Evolutionary conservation across 2,329 filamentous ascomycete genomes (phyloP), one percentile per base, ranked within the genome.

Genomic region (Dactylonectria macrodidyma): DNA sequence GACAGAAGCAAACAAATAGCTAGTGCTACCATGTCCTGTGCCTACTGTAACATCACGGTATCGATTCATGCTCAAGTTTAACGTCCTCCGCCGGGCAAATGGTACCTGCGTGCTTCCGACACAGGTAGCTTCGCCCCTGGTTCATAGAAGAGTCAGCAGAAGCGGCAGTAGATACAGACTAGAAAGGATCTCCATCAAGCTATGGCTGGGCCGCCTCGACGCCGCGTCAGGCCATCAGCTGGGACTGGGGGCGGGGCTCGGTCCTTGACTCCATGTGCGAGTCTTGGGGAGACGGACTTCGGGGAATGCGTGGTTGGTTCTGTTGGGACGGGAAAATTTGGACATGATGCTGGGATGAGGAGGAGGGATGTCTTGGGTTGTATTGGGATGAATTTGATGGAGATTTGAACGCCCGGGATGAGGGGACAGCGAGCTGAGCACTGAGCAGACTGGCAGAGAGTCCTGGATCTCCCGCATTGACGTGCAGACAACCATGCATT

Each of bases 401-500:
- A 55, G 50, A 61, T 65, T 62, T 38, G 46, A 63, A 14, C 36
- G 52, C 16, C 52, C 19, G 11, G 34, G 60, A 50, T 38, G 12
- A 38, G n/a, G n/a, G 30, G 22, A 44, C 41, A 44, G 41, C 41
- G 41, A 14, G 16, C 41, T 8, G 41, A n/a, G 52, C n/a, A 56
- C 33, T 56, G 52, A 16, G 52, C 36, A 41, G 52, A 56, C 33
- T 33, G n/a, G 19, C 26, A 24, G 19, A 16, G 26, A 30, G 44
- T 48, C 51, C 30, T 58, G 58, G 58, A 61, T 52, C 41, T 46
- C 61, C 38, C 46, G 47, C 38, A 55, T 26, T 51, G 26, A 51
- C 54, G 30, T 44, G 36, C 51, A 52, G 47, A 58, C 57, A 47
- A 48, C 24, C 50, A 38, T 67, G 56, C 65, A 51, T 52, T 70